phyloP scores from a whole-genome alignment of 768 basidiomycete genomes.

The Tulasnella sp. region DNA sequence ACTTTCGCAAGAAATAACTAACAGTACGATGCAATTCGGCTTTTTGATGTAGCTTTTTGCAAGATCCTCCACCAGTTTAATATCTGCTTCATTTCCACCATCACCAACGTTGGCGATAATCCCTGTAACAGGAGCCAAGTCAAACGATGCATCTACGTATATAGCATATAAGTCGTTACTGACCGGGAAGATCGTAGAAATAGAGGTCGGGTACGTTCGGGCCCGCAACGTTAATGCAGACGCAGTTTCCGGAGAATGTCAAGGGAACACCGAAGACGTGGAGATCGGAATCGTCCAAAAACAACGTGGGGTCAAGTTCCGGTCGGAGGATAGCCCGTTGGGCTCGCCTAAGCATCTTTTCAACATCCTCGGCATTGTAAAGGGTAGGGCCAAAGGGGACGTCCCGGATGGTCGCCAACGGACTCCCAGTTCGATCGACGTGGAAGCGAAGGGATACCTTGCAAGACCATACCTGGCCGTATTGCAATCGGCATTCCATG shows the following conservation, averaged over 20 bases:
- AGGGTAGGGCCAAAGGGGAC: conserved; percentile 34
- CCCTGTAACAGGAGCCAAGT: background rate
- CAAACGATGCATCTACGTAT: background rate
- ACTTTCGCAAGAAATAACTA: conserved; percentile 36
- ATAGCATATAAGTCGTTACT: background rate
- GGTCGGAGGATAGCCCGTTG: conserved; percentile 39
- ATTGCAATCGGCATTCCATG: conserved; percentile 45
- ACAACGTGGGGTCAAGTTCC: conserved; percentile 22
- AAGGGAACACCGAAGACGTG: conserved; percentile 3
- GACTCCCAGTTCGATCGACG: conserved; percentile 39
- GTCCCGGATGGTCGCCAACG: conserved; percentile 34
- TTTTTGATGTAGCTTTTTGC: conserved; percentile 26
- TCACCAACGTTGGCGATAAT: conserved; percentile 34
- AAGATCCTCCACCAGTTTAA: conserved; percentile 26
- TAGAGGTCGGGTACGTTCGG: conserved; percentile 46
- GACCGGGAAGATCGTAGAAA: conserved; percentile 42
- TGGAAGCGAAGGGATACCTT: conserved; percentile 44
- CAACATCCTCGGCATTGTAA: conserved; percentile 34
- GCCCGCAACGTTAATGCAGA: conserved; percentile 54
- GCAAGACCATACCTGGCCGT: conserved; percentile 43
- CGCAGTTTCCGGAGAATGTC: conserved; percentile 56
- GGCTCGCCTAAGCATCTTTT: conserved; percentile 37
- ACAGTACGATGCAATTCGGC: conserved; percentile 27
- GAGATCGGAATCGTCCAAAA: conserved; percentile 28
- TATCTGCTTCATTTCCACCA: conserved; percentile 30